These are phyloP conservation scores for Prunus kanzakura DNA, from an alignment of 306 rosid species.

Conservation along the genomic window DNA sequence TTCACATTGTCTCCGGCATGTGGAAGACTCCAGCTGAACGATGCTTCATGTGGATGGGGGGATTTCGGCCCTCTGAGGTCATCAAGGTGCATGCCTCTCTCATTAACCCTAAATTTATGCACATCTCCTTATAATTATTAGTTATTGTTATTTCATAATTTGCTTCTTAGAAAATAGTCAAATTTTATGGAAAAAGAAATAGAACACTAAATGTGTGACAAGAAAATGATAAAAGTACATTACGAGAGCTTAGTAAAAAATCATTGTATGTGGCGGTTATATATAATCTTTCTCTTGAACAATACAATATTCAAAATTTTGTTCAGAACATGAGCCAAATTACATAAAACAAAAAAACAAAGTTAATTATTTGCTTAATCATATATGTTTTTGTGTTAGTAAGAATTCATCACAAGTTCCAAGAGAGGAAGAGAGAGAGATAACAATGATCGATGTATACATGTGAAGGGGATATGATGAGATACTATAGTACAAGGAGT, in stretches of 20 bases:
- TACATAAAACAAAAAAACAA: no score
- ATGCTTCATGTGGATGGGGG: conserved; percentile 97
- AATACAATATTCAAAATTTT: neutral
- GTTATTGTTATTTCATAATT: no score
- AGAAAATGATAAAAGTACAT: conserved; percentile 12
- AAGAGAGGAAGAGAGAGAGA: neutral
- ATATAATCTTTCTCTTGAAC: no score
- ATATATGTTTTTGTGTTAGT: neutral
- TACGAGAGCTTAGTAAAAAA: neutral
- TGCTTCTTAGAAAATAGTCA: no score
- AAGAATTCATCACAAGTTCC: neutral
- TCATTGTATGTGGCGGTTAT: neutral
- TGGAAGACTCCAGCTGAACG: conserved; percentile 97
- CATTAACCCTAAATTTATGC: neutral
- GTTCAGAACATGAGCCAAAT: no score
- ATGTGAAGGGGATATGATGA: neutral
- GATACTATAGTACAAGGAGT: neutral
- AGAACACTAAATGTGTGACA: conserved; percentile 12
- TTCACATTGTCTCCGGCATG: conserved; percentile 82
- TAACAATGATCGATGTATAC: neutral
- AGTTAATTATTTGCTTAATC: no score
- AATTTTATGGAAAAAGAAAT: no score
- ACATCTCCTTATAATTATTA: no score
- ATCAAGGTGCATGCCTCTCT: conserved; percentile 55
- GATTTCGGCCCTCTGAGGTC: conserved; percentile 84